Percentiles rank a stretch among this genome's conserved stretches.
Conservation (phyloP, 2,329 filamentous ascomycete species). For the Lecanosticta acicola region DNA sequence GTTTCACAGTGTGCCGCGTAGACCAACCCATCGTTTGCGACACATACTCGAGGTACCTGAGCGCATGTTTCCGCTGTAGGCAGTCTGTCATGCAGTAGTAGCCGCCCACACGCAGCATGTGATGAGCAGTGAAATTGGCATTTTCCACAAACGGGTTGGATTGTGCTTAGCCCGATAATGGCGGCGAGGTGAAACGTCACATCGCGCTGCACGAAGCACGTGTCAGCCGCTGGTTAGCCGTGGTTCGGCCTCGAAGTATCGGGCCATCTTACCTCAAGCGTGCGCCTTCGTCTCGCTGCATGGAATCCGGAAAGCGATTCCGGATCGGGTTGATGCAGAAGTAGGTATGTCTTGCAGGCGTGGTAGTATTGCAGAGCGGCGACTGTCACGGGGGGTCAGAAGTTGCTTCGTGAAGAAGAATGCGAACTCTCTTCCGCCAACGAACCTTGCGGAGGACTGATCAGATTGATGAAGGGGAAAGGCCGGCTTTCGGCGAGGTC, state of each 20-base stretch:
- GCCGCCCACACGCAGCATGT: slow-evolving; percentile 20
- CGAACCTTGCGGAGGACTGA: slow-evolving; percentile 30
- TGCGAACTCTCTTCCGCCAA: too few species aligned
- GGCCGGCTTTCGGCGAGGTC: slow-evolving; percentile 14
- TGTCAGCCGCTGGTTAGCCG: background rate
- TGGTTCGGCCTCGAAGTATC: background rate
- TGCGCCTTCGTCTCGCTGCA: slow-evolving; percentile 15
- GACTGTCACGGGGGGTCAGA: slow-evolving; percentile 20
- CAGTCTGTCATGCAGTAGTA: slow-evolving; percentile 19
- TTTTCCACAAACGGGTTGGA: slow-evolving; percentile 23
- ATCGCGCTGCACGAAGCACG: slow-evolving; percentile 12
- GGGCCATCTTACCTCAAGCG: slow-evolving; percentile 13
- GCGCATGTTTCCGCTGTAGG: slow-evolving; percentile 14
- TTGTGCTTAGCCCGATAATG: slow-evolving; percentile 19
- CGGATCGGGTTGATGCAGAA: slow-evolving; percentile 13
- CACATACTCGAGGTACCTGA: slow-evolving; percentile 15
- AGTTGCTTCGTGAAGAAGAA: background rate
- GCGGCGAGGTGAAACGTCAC: slow-evolving; percentile 15
- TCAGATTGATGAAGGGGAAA: slow-evolving; percentile 31
- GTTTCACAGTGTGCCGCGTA: slow-evolving; percentile 12
- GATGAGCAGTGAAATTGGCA: slow-evolving; percentile 22
- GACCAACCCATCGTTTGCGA: slow-evolving; percentile 18
- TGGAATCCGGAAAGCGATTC: slow-evolving; percentile 16
- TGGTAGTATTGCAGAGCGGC: slow-evolving; percentile 35
- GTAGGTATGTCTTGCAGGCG: slow-evolving; percentile 30